phyloP scores from a whole-genome alignment of 345 rosid species.

The Populus deltoides region DNA sequence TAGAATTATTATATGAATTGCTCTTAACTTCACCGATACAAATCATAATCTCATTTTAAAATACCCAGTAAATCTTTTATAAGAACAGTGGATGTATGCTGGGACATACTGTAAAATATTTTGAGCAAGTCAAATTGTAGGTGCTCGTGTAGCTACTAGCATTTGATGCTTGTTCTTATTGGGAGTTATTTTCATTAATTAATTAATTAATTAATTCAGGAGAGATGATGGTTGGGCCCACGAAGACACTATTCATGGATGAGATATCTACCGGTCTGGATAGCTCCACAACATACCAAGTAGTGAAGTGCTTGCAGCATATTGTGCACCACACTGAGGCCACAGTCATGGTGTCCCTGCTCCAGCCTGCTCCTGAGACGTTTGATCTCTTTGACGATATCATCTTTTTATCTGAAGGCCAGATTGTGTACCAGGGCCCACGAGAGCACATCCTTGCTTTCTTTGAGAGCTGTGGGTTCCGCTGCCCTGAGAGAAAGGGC shows the following conservation, averaged over 20 bases:
- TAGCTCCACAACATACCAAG: constrained; percentile 85
- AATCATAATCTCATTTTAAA: no score
- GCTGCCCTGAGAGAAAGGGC: constrained; percentile 82
- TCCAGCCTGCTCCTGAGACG: constrained; percentile 94
- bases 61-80: no score
- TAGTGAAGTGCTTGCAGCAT: constrained; percentile 84
- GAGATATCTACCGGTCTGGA: constrained; percentile 95
- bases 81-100: no score
- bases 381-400: constrained; percentile 85
- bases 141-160: no score
- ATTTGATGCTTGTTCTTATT: no score
- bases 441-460: constrained; percentile 57
- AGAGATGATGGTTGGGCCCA: constrained; percentile 96
- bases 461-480: constrained; percentile 70
- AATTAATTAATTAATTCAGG: constrained; percentile 34
- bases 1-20: no score
- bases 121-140: background rate
- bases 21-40: no score
- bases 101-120: no score
- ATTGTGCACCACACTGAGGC: constrained; percentile 70
- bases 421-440: constrained; percentile 86
- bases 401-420: constrained; percentile 71
- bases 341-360: constrained; percentile 70
- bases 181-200: background rate
- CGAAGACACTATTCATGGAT: constrained; percentile 86